Percentiles rank a stretch among this genome's conserved stretches.
phyloP scores from a whole-genome alignment of 768 basidiomycete genomes.

The Tricholoma saponaceum region DNA sequence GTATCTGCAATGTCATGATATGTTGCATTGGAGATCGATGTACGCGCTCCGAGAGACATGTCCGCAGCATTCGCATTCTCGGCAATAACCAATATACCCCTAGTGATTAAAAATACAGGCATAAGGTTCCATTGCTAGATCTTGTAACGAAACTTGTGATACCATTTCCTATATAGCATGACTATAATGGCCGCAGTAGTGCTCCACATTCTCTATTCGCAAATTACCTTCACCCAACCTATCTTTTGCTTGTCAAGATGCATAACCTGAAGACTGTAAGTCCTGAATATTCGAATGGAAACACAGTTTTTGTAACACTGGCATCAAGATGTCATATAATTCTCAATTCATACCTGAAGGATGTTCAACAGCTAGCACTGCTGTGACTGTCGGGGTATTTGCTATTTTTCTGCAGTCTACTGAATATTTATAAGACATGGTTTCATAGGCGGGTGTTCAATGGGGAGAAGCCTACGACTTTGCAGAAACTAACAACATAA shows the following conservation, averaged over 20 bases:
- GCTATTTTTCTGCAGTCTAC: background rate
- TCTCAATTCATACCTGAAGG: slow-evolving; percentile 32
- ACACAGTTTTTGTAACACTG: background rate
- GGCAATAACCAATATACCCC: slow-evolving; percentile 29
- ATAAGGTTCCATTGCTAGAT: slow-evolving; percentile 22
- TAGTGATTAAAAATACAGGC: slow-evolving; percentile 51
- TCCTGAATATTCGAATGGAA: background rate
- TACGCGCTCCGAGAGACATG: slow-evolving; percentile 35
- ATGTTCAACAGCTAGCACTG: slow-evolving; percentile 25
- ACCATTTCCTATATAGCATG: slow-evolving; percentile 29
- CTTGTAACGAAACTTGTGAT: background rate
- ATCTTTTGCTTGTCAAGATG: slow-evolving; percentile 23
- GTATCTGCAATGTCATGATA: background rate
- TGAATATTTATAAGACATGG: background rate
- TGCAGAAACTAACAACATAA: slow-evolving; percentile 40
- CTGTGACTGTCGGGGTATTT: slow-evolving; percentile 34
- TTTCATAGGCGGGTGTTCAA: slow-evolving; percentile 38
- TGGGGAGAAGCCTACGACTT: slow-evolving; percentile 41
- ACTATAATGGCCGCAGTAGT: slow-evolving; percentile 46
- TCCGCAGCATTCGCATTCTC: slow-evolving; percentile 41
- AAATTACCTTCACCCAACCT: background rate
- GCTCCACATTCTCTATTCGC: slow-evolving; percentile 28
- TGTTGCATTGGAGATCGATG: slow-evolving; percentile 23
- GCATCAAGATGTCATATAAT: slow-evolving; percentile 28
- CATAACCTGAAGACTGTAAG: slow-evolving; percentile 37